These are phyloP conservation scores for Cryphonectria japonica DNA, from an alignment of 2,329 filamentous ascomycete species.

Conservation along the genomic window DNA sequence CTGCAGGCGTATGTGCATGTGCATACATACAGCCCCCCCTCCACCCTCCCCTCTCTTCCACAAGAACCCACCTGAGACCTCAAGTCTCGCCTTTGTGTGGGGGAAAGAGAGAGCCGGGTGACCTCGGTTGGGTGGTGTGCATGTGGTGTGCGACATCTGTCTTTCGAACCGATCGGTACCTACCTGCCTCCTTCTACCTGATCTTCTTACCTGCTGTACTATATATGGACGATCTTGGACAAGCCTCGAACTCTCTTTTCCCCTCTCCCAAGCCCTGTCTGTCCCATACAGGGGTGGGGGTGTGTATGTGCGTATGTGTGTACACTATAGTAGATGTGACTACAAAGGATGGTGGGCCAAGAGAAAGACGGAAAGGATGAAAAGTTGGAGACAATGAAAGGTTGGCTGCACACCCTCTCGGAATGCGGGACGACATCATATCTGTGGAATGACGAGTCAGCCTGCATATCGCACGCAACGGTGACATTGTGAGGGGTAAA, in stretches of 20 bases:
- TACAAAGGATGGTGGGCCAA: background rate
- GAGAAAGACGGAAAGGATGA: no score
- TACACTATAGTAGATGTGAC: no score
- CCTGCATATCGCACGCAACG: conserved; percentile 13
- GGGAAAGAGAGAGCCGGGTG: background rate
- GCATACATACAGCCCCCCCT: background rate
- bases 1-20: background rate
- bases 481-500: background rate
- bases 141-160: background rate
- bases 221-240: background rate
- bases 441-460: conserved; percentile 14
- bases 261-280: background rate
- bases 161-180: background rate
- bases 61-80: background rate
- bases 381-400: background rate
- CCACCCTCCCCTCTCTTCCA: no score
- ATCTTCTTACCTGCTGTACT: background rate
- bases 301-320: background rate
- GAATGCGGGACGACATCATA: conserved; percentile 10
- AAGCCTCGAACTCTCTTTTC: background rate
- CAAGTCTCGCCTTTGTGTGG: background rate
- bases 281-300: background rate
- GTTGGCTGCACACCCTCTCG: conserved; percentile 8
- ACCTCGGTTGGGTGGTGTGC: background rate
- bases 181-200: background rate